Percentiles rank a stretch among this genome's conserved stretches.
Evolutionary conservation across 148 eudicot species (phyloP).

Genomic region (Vaccinium macrocarpon): DNA sequence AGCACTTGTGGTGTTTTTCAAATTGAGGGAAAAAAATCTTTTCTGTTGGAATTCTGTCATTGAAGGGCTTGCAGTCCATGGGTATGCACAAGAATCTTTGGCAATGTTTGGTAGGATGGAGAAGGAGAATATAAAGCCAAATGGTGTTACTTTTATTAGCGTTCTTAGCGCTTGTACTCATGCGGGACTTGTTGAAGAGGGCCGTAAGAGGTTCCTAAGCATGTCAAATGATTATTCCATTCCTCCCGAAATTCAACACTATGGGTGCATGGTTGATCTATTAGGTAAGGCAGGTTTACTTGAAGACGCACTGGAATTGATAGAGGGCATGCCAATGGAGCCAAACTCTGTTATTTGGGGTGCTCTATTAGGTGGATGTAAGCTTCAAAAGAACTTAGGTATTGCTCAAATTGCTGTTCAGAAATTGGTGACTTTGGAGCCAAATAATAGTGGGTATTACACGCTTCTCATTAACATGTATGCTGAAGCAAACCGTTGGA

Average conservation of each 20-base stretch:
- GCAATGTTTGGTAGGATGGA: slow-evolving; percentile 26
- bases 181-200: slow-evolving; percentile 28
- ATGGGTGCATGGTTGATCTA: slow-evolving; percentile 27
- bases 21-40: slow-evolving; percentile 23
- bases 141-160: slow-evolving; percentile 25
- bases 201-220: slow-evolving; percentile 12
- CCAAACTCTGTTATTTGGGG: slow-evolving; percentile 27
- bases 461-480: slow-evolving; percentile 23
- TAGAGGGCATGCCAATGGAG: slow-evolving; percentile 20
- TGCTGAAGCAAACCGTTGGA: slow-evolving; percentile 25
- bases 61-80: slow-evolving; percentile 27
- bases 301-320: slow-evolving; percentile 21
- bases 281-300: slow-evolving; percentile 27
- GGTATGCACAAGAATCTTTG: slow-evolving; percentile 21
- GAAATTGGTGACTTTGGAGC: slow-evolving; percentile 20
- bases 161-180: slow-evolving; percentile 27
- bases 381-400: slow-evolving; percentile 22
- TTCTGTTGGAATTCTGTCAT: slow-evolving; percentile 25
- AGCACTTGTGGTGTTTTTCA: slow-evolving; percentile 21
- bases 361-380: slow-evolving; percentile 27
- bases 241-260: slow-evolving; percentile 23
- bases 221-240: slow-evolving; percentile 23
- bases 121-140: slow-evolving; percentile 23
- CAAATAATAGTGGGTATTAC: slow-evolving; percentile 25
- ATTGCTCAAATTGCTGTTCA: slow-evolving; percentile 18